Evolutionary conservation across 805 yeast species (phyloP).

Genomic region (Starmerella stellata): DNA sequence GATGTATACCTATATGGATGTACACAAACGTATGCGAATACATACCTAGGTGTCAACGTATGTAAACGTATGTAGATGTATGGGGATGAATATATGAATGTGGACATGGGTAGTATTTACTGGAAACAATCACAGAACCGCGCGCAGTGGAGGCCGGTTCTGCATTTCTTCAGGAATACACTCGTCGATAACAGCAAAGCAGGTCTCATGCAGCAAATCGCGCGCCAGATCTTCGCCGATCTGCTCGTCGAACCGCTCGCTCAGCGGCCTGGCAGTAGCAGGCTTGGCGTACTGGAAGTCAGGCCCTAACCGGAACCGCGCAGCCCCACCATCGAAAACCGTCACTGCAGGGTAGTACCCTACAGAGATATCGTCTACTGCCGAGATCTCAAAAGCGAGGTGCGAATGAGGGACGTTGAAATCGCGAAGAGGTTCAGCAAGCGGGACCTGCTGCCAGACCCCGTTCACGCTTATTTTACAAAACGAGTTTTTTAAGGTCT

Average conservation of each 20-base stretch:
- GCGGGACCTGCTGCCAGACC: constrained; percentile 26
- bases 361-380: constrained; percentile 56
- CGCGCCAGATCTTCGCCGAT: constrained; percentile 66
- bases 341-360: constrained; percentile 90
- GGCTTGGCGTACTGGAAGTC: constrained; percentile 25
- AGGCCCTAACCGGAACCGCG: constrained; percentile 51
- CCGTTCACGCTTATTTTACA: constrained; percentile 70
- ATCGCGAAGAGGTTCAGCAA: constrained; percentile 50
- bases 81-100: too few species aligned
- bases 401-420: constrained; percentile 60
- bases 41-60: too few species aligned
- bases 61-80: too few species aligned
- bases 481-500: constrained; percentile 30
- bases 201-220: constrained; percentile 62
- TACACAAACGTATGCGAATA: too few species aligned
- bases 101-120: too few species aligned
- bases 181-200: background rate
- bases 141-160: background rate
- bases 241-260: constrained; percentile 44
- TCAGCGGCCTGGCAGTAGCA: constrained; percentile 31
- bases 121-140: too few species aligned
- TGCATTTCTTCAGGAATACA: background rate
- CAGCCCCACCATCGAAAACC: constrained; percentile 62
- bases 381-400: constrained; percentile 23
- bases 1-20: too few species aligned